Percentiles rank a stretch among this genome's conserved stretches.
These are phyloP conservation scores for Syzygium aqueum DNA, from an alignment of 345 rosid species.

Conservation along the genomic window DNA sequence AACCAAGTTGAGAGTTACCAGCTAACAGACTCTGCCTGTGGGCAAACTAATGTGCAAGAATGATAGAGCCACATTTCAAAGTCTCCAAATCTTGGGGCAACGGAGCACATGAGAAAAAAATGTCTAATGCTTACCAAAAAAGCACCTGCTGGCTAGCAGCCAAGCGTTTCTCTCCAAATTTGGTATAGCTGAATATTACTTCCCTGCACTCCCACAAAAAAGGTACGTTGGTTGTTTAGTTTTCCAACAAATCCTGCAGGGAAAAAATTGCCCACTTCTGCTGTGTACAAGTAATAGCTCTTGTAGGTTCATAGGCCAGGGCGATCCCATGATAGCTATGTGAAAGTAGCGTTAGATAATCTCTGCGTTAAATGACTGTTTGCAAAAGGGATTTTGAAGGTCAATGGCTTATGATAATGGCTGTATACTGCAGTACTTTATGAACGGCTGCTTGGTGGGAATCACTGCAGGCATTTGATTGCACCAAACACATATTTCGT, in stretches of 20 bases:
- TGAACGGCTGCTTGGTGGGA: not conserved
- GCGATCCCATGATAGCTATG: not conserved
- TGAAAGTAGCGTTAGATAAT: not conserved
- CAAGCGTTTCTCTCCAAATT: not conserved
- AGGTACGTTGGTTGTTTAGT: not conserved
- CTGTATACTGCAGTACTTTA: not conserved
- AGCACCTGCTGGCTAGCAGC: not conserved
- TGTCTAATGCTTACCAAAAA: not conserved
- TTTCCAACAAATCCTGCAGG: not conserved
- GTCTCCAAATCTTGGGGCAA: not conserved
- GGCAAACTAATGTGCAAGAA: not conserved
- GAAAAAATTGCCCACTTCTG: not conserved
- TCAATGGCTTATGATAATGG: not conserved
- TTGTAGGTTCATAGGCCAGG: not conserved
- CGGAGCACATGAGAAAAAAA: not conserved
- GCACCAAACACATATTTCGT: not conserved
- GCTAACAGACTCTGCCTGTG: not conserved
- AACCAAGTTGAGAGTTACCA: not conserved
- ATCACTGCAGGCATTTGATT: not conserved
- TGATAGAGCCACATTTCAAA: not conserved
- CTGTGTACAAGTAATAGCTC: not conserved
- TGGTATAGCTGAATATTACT: not conserved
- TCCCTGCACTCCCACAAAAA: not conserved
- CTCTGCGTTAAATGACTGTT: not conserved
- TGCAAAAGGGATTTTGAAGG: not conserved